phyloP scores from a whole-genome alignment of 2,329 filamentous ascomycete genomes.

The Fusarium cicatricum region DNA sequence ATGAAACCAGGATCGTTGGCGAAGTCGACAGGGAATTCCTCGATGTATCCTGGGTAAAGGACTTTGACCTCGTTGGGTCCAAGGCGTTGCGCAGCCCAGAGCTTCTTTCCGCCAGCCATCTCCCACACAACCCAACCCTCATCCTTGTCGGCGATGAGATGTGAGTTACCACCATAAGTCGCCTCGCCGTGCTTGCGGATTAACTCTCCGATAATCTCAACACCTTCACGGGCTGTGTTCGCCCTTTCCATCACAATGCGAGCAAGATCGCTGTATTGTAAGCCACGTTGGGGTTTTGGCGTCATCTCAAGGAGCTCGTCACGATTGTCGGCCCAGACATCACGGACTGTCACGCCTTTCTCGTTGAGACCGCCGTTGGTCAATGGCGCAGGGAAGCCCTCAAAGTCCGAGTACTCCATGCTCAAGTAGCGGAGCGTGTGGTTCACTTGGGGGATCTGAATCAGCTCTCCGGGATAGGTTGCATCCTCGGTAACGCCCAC shows the following conservation, averaged over 20 bases:
- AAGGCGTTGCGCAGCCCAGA: slow-evolving; percentile 37
- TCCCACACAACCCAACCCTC: slow-evolving; percentile 40
- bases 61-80: slow-evolving; percentile 35
- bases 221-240: slow-evolving; percentile 28
- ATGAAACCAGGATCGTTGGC: slow-evolving; percentile 14
- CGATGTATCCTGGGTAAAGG: slow-evolving; percentile 34
- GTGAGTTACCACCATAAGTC: slow-evolving; percentile 36
- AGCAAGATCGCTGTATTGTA: slow-evolving; percentile 38
- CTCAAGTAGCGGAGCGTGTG: slow-evolving; percentile 37
- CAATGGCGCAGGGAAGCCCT: slow-evolving; percentile 33
- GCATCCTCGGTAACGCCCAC: slow-evolving; percentile 37
- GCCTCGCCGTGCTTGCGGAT: slow-evolving; percentile 34
- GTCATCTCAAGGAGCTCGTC: slow-evolving; percentile 38
- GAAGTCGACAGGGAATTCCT: slow-evolving; percentile 34
- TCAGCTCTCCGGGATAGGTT: slow-evolving; percentile 31
- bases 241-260: slow-evolving; percentile 39
- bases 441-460: slow-evolving; percentile 34
- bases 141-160: slow-evolving; percentile 36
- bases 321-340: slow-evolving; percentile 37
- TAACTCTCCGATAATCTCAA: slow-evolving; percentile 29
- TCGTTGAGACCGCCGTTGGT: slow-evolving; percentile 37
- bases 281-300: slow-evolving; percentile 28
- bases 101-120: slow-evolving; percentile 35
- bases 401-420: slow-evolving; percentile 40
- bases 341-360: slow-evolving; percentile 34